phyloP scores from a whole-genome alignment of 169 alveolate genomes.

The Fabrea salina region DNA sequence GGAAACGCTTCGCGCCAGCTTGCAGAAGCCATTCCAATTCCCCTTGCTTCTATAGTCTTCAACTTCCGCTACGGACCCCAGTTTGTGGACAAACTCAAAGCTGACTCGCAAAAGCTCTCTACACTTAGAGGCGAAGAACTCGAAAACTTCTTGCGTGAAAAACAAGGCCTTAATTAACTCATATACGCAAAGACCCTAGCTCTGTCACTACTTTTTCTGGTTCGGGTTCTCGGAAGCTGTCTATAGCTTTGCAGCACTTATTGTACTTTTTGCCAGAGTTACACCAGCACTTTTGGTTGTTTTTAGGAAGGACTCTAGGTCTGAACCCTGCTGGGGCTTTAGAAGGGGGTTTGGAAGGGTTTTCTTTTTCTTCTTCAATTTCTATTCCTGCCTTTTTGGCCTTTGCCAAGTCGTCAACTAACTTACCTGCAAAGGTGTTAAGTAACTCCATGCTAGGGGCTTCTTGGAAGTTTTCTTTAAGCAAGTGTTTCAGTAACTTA shows the following conservation, averaged over 20 bases:
- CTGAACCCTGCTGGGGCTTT: too few relatives aligned
- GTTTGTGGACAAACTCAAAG: too few relatives aligned
- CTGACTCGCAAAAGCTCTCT: too few relatives aligned
- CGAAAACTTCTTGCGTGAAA: too few relatives aligned
- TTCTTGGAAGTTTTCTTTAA: neutral
- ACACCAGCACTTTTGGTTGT: slow-evolving; percentile 25
- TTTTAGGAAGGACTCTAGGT: slow-evolving; percentile 4
- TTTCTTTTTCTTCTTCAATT: neutral
- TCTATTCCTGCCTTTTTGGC: neutral
- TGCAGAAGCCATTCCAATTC: too few relatives aligned
- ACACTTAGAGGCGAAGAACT: too few relatives aligned
- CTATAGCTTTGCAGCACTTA: slow-evolving; percentile 11
- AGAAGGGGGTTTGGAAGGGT: neutral
- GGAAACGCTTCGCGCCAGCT: too few relatives aligned
- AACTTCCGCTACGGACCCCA: too few relatives aligned
- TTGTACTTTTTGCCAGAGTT: neutral
- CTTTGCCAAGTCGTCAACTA: neutral
- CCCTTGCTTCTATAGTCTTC: too few relatives aligned
- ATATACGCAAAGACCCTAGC: neutral
- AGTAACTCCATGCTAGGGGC: neutral
- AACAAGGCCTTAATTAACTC: too few relatives aligned
- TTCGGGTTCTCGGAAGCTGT: neutral
- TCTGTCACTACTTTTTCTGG: neutral
- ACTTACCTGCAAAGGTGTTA: neutral
- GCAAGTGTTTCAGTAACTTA: neutral